Evolutionary conservation across 768 basidiomycete genomes (phyloP).

Genomic region (Suillus americanus): DNA sequence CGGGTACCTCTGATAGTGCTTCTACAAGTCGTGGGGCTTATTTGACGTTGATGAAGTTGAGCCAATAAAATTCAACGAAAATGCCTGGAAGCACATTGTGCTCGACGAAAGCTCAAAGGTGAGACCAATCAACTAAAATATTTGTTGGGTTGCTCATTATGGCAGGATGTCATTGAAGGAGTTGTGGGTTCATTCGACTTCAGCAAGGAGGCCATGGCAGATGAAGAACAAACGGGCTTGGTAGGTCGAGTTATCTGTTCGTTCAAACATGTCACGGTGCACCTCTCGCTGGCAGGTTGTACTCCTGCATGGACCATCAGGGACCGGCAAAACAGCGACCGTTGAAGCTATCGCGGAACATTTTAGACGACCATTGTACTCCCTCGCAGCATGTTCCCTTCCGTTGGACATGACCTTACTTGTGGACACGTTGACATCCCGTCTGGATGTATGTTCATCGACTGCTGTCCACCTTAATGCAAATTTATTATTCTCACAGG

Average conservation of each 20-base stretch:
- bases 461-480: neutral
- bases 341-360: slow-evolving; percentile 4
- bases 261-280: neutral
- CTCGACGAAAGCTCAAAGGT: slow-evolving; percentile 4
- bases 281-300: slow-evolving; percentile 57
- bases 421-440: slow-evolving; percentile 1
- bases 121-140: neutral
- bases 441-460: neutral
- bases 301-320: slow-evolving; percentile 92
- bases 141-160: neutral
- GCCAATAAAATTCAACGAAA: slow-evolving; percentile 6
- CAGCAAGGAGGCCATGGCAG: neutral
- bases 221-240: neutral
- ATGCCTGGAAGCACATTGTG: slow-evolving; percentile 7
- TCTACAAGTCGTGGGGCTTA: neutral
- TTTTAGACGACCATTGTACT: neutral
- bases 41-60: neutral
- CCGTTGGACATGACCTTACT: neutral
- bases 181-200: slow-evolving; percentile 2
- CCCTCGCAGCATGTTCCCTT: neutral
- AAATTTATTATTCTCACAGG: neutral
- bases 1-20: neutral
- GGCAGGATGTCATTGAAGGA: neutral
- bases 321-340: slow-evolving; percentile 85
- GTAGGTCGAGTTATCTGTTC: neutral